These are phyloP conservation scores for Asterophora parasitica DNA, from an alignment of 768 basidiomycete species.

Conservation along the genomic window DNA sequence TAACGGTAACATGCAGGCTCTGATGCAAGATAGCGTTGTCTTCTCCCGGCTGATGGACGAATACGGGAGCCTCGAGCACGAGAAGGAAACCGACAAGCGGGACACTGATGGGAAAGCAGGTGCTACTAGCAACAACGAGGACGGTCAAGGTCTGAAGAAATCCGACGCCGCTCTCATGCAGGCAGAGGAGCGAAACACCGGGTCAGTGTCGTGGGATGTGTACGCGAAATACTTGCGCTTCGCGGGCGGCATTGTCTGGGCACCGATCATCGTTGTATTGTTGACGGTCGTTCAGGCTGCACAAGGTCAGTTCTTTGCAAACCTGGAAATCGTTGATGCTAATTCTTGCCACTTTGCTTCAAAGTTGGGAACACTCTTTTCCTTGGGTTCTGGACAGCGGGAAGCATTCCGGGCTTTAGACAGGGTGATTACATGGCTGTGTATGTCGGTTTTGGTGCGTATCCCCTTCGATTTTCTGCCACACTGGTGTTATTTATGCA, in stretches of 20 bases:
- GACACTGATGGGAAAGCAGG: slow-evolving; percentile 6
- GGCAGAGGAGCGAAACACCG: slow-evolving; percentile 52
- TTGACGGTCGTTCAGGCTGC: slow-evolving; percentile 45
- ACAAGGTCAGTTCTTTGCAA: slow-evolving; percentile 32
- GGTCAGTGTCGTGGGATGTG: slow-evolving; percentile 44
- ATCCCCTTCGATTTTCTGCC: not conserved
- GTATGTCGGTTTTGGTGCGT: slow-evolving; percentile 41
- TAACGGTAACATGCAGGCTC: slow-evolving; percentile 27
- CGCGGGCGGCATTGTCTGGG: slow-evolving; percentile 46
- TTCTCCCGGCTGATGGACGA: slow-evolving; percentile 54
- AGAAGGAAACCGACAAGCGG: slow-evolving; percentile 25
- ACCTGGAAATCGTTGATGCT: not conserved
- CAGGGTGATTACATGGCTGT: slow-evolving; percentile 68
- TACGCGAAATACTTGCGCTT: slow-evolving; percentile 45
- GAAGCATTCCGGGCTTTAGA: slow-evolving; percentile 47
- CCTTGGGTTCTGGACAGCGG: slow-evolving; percentile 71
- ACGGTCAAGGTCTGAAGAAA: slow-evolving; percentile 22
- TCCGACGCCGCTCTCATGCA: slow-evolving; percentile 38
- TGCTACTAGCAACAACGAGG: not conserved
- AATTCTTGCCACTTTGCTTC: not conserved
- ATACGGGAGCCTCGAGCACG: slow-evolving; percentile 40
- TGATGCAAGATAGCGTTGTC: slow-evolving; percentile 37
- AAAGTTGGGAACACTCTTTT: slow-evolving; percentile 61
- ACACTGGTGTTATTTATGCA: not conserved
- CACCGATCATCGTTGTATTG: slow-evolving; percentile 38